Evolutionary conservation across 1,284 basidiomycete species (phyloP), one percentile per base, ranked within the genome.

Genomic region (Sanghuangporus sanghuang): DNA sequence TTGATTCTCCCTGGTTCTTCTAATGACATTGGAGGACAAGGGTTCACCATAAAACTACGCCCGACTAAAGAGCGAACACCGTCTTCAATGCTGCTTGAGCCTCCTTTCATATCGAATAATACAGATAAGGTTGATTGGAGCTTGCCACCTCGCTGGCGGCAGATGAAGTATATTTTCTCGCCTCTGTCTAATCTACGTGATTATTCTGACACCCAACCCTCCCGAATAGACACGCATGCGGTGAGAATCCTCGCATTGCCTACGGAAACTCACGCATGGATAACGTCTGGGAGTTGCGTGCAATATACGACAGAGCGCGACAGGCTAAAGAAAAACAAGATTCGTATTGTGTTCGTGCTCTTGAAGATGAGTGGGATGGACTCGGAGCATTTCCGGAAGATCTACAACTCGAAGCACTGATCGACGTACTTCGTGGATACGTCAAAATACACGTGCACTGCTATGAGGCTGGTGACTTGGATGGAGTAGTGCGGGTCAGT

Each of bases 401-500:
- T 48, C 77, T 95, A 50, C 82, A 93, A 71, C 92, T 89, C 84
- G 95, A 96, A 71, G 87, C 87, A 9, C 78, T 96, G 8, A 90
- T 95, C 5, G 95, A 96, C 68, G 91, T 95, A 6, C 79, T 97
- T 32, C 80, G 95, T 55, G 92, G 88, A 8, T 79, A 81, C 23
- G 90, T 92, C 66, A 91, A 90, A 79, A 81, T 95, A 64, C 88
- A 93, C 68, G 85, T 84, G 50, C 90, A 94, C 69, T 93, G 90
- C 68, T 92, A 92, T 65, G 87, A 91, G 74, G 81, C 89, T 9
- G 86, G 86, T 60, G 93, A 95, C 70, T 78, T 95, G 38, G 90
- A 93, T 69, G 83, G 81, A 16, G 79, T 91, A 63, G 83, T 90
- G 56, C 78, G 90, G 66, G 88, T 89, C 63, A 85, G 78, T 16